phyloP scores from a whole-genome alignment of 164 flowering plant genomes.

The Aristolochia californica region DNA sequence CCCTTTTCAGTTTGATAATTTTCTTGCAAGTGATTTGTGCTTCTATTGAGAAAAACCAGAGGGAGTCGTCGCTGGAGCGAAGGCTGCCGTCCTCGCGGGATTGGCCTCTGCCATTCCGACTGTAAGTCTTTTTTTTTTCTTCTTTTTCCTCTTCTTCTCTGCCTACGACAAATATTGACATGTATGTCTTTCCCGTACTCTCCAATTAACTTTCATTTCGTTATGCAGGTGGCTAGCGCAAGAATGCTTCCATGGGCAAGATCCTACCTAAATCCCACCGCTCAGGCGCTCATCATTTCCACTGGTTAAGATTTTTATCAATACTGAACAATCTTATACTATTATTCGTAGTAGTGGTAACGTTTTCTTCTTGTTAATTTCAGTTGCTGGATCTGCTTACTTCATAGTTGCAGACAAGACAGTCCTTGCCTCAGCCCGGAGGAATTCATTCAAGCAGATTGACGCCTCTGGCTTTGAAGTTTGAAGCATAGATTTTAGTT shows the following conservation, averaged over 20 bases:
- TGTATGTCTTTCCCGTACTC: too few relatives aligned
- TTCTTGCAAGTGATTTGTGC: not conserved
- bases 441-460: slow-evolving; percentile 49
- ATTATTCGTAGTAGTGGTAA: not conserved
- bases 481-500: not conserved
- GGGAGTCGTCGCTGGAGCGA: slow-evolving; percentile 78
- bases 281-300: slow-evolving; percentile 88
- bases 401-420: slow-evolving; percentile 95
- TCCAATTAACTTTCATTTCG: too few relatives aligned
- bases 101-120: slow-evolving; percentile 86
- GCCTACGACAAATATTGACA: too few relatives aligned
- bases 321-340: not conserved
- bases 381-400: slow-evolving; percentile 86
- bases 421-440: slow-evolving; percentile 61
- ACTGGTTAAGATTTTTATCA: slow-evolving; percentile 31
- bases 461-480: not conserved
- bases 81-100: slow-evolving; percentile 66
- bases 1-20: not conserved
- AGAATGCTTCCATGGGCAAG: slow-evolving; percentile 91
- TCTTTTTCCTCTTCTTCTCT: not conserved
- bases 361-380: slow-evolving; percentile 1
- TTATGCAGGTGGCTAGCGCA: slow-evolving; percentile 60
- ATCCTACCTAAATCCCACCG: slow-evolving; percentile 77
- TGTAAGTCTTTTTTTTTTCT: slow-evolving; percentile 27
- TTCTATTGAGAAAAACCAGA: slow-evolving; percentile 19